These are phyloP conservation scores for Zygosaccharomyces sapae DNA, from an alignment of 1,139 yeast genomes.

Conservation along the genomic window DNA sequence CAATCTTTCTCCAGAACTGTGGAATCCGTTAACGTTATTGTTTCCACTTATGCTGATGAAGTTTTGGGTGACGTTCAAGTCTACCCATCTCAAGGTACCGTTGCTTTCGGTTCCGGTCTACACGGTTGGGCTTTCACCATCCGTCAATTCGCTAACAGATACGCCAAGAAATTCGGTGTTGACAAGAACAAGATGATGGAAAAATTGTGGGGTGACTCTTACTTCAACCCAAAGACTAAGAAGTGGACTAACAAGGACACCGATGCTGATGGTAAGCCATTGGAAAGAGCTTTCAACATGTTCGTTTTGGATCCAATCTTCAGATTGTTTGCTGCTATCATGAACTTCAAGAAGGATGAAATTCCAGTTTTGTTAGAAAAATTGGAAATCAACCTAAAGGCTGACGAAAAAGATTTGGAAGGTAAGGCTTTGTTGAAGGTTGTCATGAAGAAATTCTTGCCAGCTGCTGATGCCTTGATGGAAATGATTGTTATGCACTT, in stretches of 20 bases:
- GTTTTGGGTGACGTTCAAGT: constrained; percentile 95
- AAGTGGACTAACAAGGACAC: constrained; percentile 97
- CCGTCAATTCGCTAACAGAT: constrained; percentile 97
- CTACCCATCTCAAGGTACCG: constrained; percentile 98
- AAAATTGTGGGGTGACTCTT: constrained; percentile 99
- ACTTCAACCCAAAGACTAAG: constrained; percentile 99
- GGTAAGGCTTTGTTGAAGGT: constrained; percentile 98
- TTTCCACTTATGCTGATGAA: constrained; percentile 91
- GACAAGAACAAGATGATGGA: constrained; percentile 97
- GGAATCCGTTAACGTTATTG: constrained; percentile 98
- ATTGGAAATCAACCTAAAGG: constrained; percentile 85
- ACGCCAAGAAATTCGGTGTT: constrained; percentile 99
- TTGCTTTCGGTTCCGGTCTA: constrained; percentile 99
- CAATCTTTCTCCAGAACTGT: constrained; percentile 98
- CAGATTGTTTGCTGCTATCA: constrained; percentile 91
- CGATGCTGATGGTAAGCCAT: constrained; percentile 91
- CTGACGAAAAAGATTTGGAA: constrained; percentile 94
- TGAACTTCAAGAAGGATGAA: constrained; percentile 97
- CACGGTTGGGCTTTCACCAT: constrained; percentile 99
- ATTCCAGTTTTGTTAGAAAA: constrained; percentile 83
- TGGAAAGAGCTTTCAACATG: constrained; percentile 99
- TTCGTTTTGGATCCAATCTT: constrained; percentile 98
- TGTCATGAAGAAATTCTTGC: constrained; percentile 99
- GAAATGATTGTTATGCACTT: constrained; percentile 98
- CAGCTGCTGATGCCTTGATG: constrained; percentile 99